phyloP scores from a whole-genome alignment of 495 filamentous ascomycete genomes.

The Clavariopsis aquatica region DNA sequence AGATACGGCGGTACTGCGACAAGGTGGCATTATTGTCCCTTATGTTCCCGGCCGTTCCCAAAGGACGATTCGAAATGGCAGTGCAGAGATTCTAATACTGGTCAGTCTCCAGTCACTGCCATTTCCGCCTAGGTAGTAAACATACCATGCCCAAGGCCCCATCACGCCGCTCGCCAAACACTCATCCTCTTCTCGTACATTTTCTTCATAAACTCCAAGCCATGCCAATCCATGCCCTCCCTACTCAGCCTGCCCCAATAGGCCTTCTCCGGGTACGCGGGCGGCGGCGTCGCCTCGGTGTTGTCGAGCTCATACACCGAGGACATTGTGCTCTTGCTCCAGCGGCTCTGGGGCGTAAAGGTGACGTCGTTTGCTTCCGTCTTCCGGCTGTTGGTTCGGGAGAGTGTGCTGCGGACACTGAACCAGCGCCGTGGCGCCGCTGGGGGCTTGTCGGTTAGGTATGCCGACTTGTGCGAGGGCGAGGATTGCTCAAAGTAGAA shows the following conservation, averaged over 20 bases:
- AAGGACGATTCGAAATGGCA: too few species aligned
- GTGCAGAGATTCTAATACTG: too few species aligned
- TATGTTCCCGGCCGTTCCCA: too few species aligned
- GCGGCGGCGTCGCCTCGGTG: not conserved
- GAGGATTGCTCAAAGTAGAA: not conserved
- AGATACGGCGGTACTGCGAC: too few species aligned
- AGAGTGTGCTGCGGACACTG: not conserved
- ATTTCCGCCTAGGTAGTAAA: not conserved
- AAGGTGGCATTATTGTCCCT: too few species aligned
- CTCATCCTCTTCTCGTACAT: conserved; percentile 7
- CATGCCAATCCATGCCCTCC: conserved; percentile 7
- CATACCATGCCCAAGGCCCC: not conserved
- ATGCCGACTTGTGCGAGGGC: not conserved
- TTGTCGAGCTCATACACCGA: not conserved
- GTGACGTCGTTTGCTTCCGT: not conserved
- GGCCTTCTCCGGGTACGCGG: not conserved
- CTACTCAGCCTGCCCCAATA: not conserved
- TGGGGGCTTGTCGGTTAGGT: not conserved
- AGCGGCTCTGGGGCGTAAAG: not conserved
- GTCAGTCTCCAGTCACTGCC: not conserved
- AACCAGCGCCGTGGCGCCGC: not conserved
- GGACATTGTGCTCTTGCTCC: not conserved
- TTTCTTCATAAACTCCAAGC: conserved; percentile 13
- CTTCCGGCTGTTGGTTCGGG: not conserved
- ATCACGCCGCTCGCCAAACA: not conserved